Evolutionary conservation across 1,284 basidiomycete genomes (phyloP).

Genomic region (Phellopilus nigrolimitatus): DNA sequence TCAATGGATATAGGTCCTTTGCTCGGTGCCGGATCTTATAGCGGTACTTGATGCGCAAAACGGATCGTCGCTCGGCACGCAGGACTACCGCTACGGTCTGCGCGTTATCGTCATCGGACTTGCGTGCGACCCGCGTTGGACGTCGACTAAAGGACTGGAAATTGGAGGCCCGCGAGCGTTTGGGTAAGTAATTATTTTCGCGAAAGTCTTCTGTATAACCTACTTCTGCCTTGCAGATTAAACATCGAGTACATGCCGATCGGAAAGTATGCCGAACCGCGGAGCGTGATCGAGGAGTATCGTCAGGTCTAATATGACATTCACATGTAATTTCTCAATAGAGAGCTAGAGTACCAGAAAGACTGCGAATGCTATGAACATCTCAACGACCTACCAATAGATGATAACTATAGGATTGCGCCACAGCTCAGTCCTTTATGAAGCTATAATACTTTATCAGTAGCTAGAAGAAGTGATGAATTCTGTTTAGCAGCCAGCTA

Average conservation of each 20-base stretch:
- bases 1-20: conserved; percentile 35
- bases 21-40: conserved; percentile 55
- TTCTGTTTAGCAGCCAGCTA: no score
- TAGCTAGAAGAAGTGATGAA: no score
- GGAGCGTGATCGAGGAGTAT: conserved; percentile 32
- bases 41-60: conserved; percentile 51
- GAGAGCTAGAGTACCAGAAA: no score
- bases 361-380: no score
- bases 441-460: no score
- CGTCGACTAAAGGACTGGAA: conserved; percentile 45
- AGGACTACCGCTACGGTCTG: conserved; percentile 48
- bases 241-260: conserved; percentile 29
- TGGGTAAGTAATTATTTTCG: conserved; percentile 17
- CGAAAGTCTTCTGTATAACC: neutral
- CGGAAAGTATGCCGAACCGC: conserved; percentile 29
- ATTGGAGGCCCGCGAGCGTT: conserved; percentile 41
- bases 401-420: no score
- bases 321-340: no score
- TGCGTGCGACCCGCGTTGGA: conserved; percentile 55
- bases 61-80: conserved; percentile 47
- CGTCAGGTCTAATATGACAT: no score
- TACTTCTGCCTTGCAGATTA: conserved; percentile 4
- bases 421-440: no score
- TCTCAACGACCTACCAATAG: no score
- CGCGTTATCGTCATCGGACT: conserved; percentile 53